Evolutionary conservation across 2,329 filamentous ascomycete species (phyloP), one percentile per base, ranked within the genome.

Genomic region (Colletotrichum higginsianum): DNA sequence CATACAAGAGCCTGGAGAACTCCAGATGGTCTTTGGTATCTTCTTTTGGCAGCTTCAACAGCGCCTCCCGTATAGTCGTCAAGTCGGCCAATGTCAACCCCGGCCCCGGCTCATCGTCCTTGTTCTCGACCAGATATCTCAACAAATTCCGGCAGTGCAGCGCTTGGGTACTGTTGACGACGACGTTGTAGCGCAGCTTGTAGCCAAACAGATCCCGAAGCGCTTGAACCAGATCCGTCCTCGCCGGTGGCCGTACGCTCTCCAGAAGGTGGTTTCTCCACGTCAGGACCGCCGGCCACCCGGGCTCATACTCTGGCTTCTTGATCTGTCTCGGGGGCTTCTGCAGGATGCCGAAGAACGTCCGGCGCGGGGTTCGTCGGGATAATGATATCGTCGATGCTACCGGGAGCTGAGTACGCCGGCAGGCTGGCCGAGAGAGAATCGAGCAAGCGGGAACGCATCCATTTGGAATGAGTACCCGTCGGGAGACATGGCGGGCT

Each of bases 281-380:
- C 70, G 93, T 88, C 76, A 93, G 88, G 83, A 98, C 89, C 18
- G 87, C 88, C 74, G 90, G 89, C 77, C 95, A 89, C 64, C 94
- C 95, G 0, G 90, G 92, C 77, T 91, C 93, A 72, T 91, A 84
- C 76, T 91, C 87, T 61, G 91, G 85, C 26, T 89, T 85, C 79
- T 90, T 91, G 53, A 91, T 81, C 67, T 88, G 84, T 70, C 89
- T 86, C 21, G 90, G 87, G 4, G 89, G 83, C 76, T 90, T 90
- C 73, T 85, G 79, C 75, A 93, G 88, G 57, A 94, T 83, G 35
- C 87, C 86, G 76, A 95, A 86, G 69, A 95, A 90, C 4, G 87
- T 87, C 60, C 83, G 76, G 44, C 76, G 74, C 30, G 76, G 78
- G 16, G 53, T 69, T 35, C 72, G 67, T 44, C 76, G 75, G 40